These are phyloP conservation scores for Psidium guajava DNA, from an alignment of 345 rosid genomes.

Conservation along the genomic window DNA sequence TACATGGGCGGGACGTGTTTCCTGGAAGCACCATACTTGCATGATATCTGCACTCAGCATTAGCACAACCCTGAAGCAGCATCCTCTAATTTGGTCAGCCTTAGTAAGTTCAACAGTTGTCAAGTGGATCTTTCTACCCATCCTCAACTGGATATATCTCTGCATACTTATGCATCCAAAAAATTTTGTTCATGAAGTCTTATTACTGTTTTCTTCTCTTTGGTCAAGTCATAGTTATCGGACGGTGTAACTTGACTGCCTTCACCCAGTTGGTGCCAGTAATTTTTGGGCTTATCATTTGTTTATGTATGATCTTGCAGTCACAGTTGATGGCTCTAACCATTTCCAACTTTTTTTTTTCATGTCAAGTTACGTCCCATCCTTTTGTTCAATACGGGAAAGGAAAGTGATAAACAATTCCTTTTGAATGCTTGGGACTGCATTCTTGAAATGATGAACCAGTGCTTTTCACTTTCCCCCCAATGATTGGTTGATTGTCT, in stretches of 20 bases:
- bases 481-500: background rate
- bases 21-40: conserved; percentile 97
- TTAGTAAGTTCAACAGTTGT: conserved; percentile 47
- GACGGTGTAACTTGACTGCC: background rate
- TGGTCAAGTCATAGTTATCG: background rate
- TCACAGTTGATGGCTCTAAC: background rate
- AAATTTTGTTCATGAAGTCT: background rate
- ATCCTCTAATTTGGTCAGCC: conserved; percentile 97
- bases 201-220: background rate
- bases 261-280: background rate
- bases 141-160: background rate
- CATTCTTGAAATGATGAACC: background rate
- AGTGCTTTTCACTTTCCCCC: background rate
- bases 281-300: background rate
- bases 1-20: conserved; percentile 88
- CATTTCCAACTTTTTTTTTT: background rate
- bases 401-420: background rate
- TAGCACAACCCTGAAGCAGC: conserved; percentile 87
- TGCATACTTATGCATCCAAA: background rate
- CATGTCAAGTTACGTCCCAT: background rate
- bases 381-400: background rate
- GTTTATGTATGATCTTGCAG: background rate
- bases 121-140: background rate
- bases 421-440: background rate
- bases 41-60: conserved; percentile 92